Evolutionary conservation across 495 filamentous ascomycete genomes (phyloP).

Genomic region (Paragyromitra xinjiangensis): DNA sequence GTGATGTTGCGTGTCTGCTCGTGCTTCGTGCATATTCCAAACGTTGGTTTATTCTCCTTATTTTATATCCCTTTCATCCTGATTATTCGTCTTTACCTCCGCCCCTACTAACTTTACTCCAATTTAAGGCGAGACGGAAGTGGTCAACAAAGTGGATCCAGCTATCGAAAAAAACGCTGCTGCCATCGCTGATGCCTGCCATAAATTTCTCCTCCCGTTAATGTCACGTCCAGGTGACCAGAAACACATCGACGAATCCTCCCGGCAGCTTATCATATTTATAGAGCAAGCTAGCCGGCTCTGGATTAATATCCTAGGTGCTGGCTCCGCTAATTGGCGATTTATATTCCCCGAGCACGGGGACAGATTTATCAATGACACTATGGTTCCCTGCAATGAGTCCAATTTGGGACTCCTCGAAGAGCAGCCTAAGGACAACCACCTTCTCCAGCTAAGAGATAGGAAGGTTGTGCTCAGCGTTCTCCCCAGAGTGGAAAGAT

Average conservation of each 20-base stretch:
- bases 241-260: conserved; percentile 47
- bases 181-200: conserved; percentile 7
- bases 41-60: conserved; percentile 10
- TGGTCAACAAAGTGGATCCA: conserved; percentile 10
- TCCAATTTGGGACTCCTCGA: conserved; percentile 32
- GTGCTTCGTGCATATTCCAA: conserved; percentile 27
- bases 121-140: conserved; percentile 17
- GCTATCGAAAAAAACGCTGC: neutral
- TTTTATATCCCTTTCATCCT: neutral
- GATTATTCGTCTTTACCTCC: neutral
- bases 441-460: conserved; percentile 9
- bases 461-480: conserved; percentile 29
- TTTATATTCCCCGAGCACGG: conserved; percentile 28
- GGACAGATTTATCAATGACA: neutral
- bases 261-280: conserved; percentile 22
- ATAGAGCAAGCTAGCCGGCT: conserved; percentile 46
- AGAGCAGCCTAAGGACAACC: conserved; percentile 35
- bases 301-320: conserved; percentile 15
- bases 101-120: neutral
- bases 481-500: conserved; percentile 33
- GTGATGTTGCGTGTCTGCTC: conserved; percentile 1
- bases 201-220: conserved; percentile 35
- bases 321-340: conserved; percentile 41
- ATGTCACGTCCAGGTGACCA: conserved; percentile 45
- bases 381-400: conserved; percentile 42